These are phyloP conservation scores for Fusarium pseudoanthophilum DNA, from an alignment of 2,329 filamentous ascomycete species.

Conservation along the genomic window DNA sequence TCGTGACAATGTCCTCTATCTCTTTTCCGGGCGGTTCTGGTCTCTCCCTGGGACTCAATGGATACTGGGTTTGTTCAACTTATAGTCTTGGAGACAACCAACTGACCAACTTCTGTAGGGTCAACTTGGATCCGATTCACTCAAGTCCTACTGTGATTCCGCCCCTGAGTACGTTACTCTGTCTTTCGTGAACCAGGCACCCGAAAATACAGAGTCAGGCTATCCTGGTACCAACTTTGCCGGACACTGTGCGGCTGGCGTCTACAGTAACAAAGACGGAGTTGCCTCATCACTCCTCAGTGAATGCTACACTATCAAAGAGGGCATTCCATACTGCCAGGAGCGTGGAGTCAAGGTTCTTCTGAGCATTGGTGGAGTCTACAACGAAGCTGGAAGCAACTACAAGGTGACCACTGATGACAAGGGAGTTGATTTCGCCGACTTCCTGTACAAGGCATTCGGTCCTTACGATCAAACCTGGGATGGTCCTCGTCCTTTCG, in stretches of 20 bases:
- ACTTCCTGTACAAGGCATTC: constrained; percentile 53
- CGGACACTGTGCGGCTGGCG: constrained; percentile 50
- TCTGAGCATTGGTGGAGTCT: constrained; percentile 54
- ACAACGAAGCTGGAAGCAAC: constrained; percentile 42
- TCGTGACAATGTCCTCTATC: constrained; percentile 40
- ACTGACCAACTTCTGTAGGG: constrained; percentile 44
- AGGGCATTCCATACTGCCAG: constrained; percentile 56
- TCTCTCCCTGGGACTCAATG: constrained; percentile 49
- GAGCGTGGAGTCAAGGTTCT: constrained; percentile 55
- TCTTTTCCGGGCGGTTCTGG: constrained; percentile 10
- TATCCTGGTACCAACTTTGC: constrained; percentile 56
- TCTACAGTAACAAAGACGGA: constrained; percentile 38
- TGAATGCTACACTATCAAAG: constrained; percentile 51
- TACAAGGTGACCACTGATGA: constrained; percentile 48
- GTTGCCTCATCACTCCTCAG: constrained; percentile 48
- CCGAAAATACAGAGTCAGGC: constrained; percentile 49
- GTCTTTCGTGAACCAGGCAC: constrained; percentile 52
- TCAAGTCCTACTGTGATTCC: constrained; percentile 51
- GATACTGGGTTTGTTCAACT: constrained; percentile 52
- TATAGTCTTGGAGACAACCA: not conserved
- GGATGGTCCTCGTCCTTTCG: constrained; percentile 54
- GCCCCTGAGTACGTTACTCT: constrained; percentile 53
- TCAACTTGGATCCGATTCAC: constrained; percentile 48
- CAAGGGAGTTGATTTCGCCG: constrained; percentile 51
- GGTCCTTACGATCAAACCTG: constrained; percentile 50